Percentiles rank a stretch among this genome's conserved stretches.
Evolutionary conservation across 2,329 filamentous ascomycete genomes (phyloP).

Genomic region (Proliferodiscus dingleyae): DNA sequence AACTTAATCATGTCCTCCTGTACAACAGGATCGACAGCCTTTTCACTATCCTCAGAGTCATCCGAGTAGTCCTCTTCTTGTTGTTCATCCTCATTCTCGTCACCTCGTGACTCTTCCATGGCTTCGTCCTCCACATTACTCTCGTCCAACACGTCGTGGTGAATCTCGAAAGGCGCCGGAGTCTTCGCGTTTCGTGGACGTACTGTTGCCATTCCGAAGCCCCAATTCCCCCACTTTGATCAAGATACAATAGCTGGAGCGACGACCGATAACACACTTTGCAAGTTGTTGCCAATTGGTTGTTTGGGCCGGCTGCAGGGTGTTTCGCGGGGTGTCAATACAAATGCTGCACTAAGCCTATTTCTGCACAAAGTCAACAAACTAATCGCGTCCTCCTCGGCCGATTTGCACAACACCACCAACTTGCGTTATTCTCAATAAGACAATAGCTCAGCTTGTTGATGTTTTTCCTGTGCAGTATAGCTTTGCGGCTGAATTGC

Average conservation of each 20-base stretch:
- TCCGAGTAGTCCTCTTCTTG: constrained; percentile 41
- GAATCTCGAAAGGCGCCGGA: constrained; percentile 32
- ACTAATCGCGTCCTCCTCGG: constrained; percentile 6
- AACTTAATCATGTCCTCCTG: constrained; percentile 84
- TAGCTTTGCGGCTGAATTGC: constrained; percentile 17
- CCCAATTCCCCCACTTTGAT: constrained; percentile 6
- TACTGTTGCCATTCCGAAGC: constrained; percentile 26
- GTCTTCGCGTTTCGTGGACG: constrained; percentile 29
- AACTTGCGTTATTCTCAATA: constrained; percentile 27
- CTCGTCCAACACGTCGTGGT: constrained; percentile 35
- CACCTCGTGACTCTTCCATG: constrained; percentile 35
- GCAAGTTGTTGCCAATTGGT: constrained; percentile 17
- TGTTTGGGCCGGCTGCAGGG: constrained; percentile 17
- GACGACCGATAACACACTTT: constrained; percentile 5
- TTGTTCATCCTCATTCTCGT: constrained; percentile 31
- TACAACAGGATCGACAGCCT: constrained; percentile 61
- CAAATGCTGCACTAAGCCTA: constrained; percentile 7
- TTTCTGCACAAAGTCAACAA: constrained; percentile 9
- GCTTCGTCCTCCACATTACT: constrained; percentile 35
- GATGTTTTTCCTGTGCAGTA: constrained; percentile 16
- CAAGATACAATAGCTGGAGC: constrained; percentile 3
- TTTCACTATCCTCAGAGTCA: constrained; percentile 53
- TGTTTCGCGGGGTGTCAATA: constrained; percentile 13
- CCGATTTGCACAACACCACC: constrained; percentile 15
- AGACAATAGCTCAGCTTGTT: constrained; percentile 20